Evolutionary conservation across 805 yeast genomes (phyloP), one percentile per base, ranked within the genome.

Genomic region (Kazachstania psychrophila): DNA sequence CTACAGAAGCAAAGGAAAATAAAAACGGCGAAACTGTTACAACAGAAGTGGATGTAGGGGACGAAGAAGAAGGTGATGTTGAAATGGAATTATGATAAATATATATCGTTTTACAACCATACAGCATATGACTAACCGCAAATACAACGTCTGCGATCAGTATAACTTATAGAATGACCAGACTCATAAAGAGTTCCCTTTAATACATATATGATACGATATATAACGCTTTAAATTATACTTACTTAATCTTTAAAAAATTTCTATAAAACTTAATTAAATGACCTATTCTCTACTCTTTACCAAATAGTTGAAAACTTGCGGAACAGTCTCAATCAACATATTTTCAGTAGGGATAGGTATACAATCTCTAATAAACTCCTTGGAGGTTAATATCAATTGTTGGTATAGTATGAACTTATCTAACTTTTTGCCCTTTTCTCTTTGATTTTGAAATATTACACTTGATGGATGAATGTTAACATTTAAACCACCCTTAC

Each of bases 381-480:
- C 96, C 54, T 79, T 84, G 18, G 86, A 73, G 0, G 98, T 89
- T 33, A 82, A 59, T 34, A 89, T 80, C 48, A 89, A 63, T 42
- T 89, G 94, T 50, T 87, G 86, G 55, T 85, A 92, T 12, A 89
- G 64, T 5, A 92, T 65, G 37, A 74, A 64, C 44, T 74, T 79
- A 3, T 88, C 79, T 0, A 87, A 88, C 15, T 92, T 94, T 40
- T 75, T 77, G 10, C 64, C 61, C 10, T 67, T 64, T 18, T 45
- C 52, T 27, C 41, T 46, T 8, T 45, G 30, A 13, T 46, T 47
- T 24, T 50, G 49, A 49, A 72, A 75, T 22, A 89, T 53, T 0
- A 78, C 73, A 0, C 95, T 82, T 0, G 95, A 79, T 0, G 98
- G 98, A 50, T 89, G 98, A 23, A 89, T 68, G 49, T 65, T 70